Evolutionary conservation across 73 alveolate species (phyloP).

Genomic region (Stentor coeruleus): DNA sequence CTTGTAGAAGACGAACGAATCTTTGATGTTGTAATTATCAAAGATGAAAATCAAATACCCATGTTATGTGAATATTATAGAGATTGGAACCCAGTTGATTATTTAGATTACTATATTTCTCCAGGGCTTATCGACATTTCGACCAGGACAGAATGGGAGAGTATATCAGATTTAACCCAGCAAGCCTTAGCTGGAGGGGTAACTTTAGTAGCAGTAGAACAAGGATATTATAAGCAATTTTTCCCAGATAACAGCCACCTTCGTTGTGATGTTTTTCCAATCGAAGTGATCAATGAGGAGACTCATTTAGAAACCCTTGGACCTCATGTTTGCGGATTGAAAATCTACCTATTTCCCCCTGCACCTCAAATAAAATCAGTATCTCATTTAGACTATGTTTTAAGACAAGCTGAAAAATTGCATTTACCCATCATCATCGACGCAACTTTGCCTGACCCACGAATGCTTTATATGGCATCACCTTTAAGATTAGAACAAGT

Average conservation of each 20-base stretch:
- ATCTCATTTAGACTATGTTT: neutral
- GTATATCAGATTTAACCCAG: neutral
- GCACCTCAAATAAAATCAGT: neutral
- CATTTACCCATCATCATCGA: neutral
- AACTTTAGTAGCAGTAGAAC: neutral
- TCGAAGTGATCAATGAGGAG: too few species aligned
- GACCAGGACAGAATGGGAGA: neutral
- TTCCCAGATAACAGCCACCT: too few species aligned
- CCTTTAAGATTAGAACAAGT: constrained; percentile 11
- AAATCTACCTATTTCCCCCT: constrained; percentile 19
- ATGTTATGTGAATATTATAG: neutral
- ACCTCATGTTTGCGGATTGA: too few species aligned
- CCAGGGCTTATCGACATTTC: constrained; percentile 4
- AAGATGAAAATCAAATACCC: neutral
- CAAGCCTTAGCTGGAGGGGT: constrained; percentile 3
- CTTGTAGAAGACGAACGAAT: neutral
- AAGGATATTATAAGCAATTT: neutral
- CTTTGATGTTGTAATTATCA: neutral
- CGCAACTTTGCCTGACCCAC: constrained; percentile 8
- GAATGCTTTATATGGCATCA: constrained; percentile 20
- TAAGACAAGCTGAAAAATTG: neutral
- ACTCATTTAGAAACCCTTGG: too few species aligned
- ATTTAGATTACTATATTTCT: neutral
- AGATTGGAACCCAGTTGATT: constrained; percentile 6
- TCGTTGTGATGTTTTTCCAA: too few species aligned